phyloP scores from a whole-genome alignment of 192 early-diverging fungal species.

The Physocladia obscura region DNA sequence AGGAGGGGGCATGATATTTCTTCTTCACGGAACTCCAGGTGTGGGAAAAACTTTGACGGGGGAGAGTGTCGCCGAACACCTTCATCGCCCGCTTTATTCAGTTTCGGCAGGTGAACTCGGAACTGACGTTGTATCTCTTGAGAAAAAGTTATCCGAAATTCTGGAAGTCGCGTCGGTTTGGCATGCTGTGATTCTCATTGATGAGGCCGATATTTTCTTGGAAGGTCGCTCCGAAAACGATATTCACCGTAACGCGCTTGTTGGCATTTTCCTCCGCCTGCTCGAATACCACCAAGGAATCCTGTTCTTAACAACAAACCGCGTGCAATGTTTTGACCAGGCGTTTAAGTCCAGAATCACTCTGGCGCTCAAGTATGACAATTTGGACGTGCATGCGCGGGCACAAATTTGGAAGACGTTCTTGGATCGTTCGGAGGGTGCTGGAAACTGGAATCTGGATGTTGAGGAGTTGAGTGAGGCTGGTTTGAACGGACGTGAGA shows the following conservation, averaged over 20 bases:
- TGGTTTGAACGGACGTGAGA: constrained; percentile 1
- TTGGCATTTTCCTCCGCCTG: constrained; percentile 30
- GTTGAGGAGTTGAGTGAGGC: background rate
- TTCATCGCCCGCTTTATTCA: constrained; percentile 23
- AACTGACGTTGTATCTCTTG: constrained; percentile 11
- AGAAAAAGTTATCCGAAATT: constrained; percentile 6
- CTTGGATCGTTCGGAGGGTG: constrained; percentile 17
- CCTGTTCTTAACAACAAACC: constrained; percentile 34
- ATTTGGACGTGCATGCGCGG: constrained; percentile 14
- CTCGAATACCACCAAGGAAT: constrained; percentile 34
- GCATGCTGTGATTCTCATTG: constrained; percentile 21
- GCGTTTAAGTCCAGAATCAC: constrained; percentile 25
- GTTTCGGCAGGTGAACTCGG: constrained; percentile 23
- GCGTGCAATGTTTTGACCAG: constrained; percentile 28
- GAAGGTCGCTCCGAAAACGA: constrained; percentile 22
- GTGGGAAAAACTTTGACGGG: constrained; percentile 27
- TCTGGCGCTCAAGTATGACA: constrained; percentile 15
- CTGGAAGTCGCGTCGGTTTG: constrained; percentile 14
- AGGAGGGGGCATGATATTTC: constrained; percentile 19
- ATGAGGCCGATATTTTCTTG: constrained; percentile 30
- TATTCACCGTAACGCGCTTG: constrained; percentile 18
- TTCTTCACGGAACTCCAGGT: constrained; percentile 21
- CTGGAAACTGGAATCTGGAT: constrained; percentile 6
- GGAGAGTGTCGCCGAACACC: constrained; percentile 19
- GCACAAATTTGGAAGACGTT: constrained; percentile 20